Evolutionary conservation across 75 land plant genomes (phyloP), one percentile per base, ranked within the genome.

Genomic region (Picea sitchensis): DNA sequence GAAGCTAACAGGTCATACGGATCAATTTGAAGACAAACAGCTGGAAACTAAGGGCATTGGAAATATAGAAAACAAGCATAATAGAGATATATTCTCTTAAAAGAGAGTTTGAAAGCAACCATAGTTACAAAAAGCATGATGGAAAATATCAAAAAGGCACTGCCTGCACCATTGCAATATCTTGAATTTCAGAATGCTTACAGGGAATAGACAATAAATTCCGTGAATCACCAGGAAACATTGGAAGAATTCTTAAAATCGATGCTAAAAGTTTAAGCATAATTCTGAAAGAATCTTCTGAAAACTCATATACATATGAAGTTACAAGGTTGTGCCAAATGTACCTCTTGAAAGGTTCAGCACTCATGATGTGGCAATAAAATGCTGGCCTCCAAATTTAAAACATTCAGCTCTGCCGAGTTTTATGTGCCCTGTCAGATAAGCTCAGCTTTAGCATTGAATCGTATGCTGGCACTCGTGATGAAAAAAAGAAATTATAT

Each of bases 341-440:
- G 44, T 71, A 71, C 74, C 74, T 56, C 56, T 44, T 71, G 56
- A 44, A 71, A 20, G 74, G 74, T 41, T 71, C 74, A 17, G 74
- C 23, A 71, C 54, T 71, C 74, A 71, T 71, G 74, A 38, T 71
- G 74, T 71, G 3, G 41, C 20, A 44, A 44, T 71, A 38, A 44
- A 44, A 38, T 71, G 56, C 56, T 9, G 23, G 74, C 41, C 54
- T 41, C 54, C 74, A n/a, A 9, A 51, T 51, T 51, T 51, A 51
- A 51, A 51, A 51, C 56, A 51, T 51, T 51, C 56, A 51, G 56
- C 56, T 51, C 12, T 2, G 56, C 9, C 2, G 12, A 51, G 56
- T 51, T 9, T 47, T 51, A 51, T 9, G 56, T 51, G 56, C 2
- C 56, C 56, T 51, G 56, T 51, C 56, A 51, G 2, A 12, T 51